Evolutionary conservation across 2,329 filamentous ascomycete genomes (phyloP).

Genomic region (Xylaria sp.): DNA sequence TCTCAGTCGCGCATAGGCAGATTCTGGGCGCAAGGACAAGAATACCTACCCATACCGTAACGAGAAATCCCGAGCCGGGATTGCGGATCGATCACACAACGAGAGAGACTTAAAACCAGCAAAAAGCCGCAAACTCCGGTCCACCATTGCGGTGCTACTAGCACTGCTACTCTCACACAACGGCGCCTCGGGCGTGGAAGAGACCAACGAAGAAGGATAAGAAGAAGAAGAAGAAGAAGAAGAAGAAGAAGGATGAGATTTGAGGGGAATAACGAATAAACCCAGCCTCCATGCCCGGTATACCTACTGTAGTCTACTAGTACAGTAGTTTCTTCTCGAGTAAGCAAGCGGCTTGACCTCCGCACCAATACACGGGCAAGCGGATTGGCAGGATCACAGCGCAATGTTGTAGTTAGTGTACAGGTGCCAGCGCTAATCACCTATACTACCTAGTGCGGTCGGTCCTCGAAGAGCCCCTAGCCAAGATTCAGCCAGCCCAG

Average conservation of each 20-base stretch:
- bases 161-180: constrained; percentile 20
- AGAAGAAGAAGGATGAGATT: neutral
- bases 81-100: constrained; percentile 40
- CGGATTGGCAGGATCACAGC: constrained; percentile 15
- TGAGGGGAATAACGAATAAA: neutral
- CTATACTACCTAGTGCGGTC: neutral
- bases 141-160: constrained; percentile 23
- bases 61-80: constrained; percentile 35
- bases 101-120: constrained; percentile 42
- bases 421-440: constrained; percentile 14
- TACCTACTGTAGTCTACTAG: neutral
- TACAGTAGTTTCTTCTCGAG: constrained; percentile 3
- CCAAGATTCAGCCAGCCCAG: constrained; percentile 40
- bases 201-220: constrained; percentile 18
- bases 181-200: constrained; percentile 32
- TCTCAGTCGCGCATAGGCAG: constrained; percentile 26
- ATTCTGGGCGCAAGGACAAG: constrained; percentile 23
- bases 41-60: constrained; percentile 13
- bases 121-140: constrained; percentile 45
- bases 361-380: constrained; percentile 23
- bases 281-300: constrained; percentile 17
- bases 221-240: too few species aligned
- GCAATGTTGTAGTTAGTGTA: neutral
- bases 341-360: constrained; percentile 22
- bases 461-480: constrained; percentile 21